phyloP scores from a whole-genome alignment of 2,329 filamentous ascomycete species.

The Fonsecaea nubica region DNA sequence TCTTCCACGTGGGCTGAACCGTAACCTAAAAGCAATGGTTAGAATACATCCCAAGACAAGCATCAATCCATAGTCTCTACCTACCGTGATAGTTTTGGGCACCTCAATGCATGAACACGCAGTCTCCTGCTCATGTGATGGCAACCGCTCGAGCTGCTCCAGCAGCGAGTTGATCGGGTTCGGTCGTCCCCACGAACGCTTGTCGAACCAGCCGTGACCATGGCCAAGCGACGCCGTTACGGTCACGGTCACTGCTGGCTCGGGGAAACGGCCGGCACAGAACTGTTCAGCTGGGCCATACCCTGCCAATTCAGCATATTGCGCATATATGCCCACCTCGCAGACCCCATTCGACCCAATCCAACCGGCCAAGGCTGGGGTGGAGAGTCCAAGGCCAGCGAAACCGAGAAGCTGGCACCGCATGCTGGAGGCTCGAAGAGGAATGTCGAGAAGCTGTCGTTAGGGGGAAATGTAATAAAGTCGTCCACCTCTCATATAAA shows the following conservation, averaged over 20 bases:
- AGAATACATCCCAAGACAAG: neutral
- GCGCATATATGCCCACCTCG: neutral
- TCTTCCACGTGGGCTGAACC: neutral
- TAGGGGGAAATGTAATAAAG: neutral
- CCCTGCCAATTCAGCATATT: neutral
- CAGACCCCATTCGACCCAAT: neutral
- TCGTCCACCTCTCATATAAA: neutral
- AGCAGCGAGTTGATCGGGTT: slow-evolving; percentile 3
- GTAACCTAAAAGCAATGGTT: neutral
- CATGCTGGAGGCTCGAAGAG: neutral
- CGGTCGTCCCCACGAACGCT: neutral
- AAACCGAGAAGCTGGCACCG: neutral
- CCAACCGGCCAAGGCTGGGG: neutral
- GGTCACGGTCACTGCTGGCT: neutral
- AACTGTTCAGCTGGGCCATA: neutral
- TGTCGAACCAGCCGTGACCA: neutral
- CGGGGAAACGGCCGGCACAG: neutral
- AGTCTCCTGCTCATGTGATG: neutral
- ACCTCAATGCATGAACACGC: slow-evolving; percentile 2
- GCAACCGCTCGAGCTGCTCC: neutral
- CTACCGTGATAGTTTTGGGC: neutral
- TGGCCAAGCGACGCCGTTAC: neutral
- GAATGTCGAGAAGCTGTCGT: neutral
- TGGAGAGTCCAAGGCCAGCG: neutral
- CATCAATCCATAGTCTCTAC: neutral